These are phyloP conservation scores for Gnomoniopsis smithogilvyi DNA, from an alignment of 2,329 filamentous ascomycete species.

Conservation along the genomic window DNA sequence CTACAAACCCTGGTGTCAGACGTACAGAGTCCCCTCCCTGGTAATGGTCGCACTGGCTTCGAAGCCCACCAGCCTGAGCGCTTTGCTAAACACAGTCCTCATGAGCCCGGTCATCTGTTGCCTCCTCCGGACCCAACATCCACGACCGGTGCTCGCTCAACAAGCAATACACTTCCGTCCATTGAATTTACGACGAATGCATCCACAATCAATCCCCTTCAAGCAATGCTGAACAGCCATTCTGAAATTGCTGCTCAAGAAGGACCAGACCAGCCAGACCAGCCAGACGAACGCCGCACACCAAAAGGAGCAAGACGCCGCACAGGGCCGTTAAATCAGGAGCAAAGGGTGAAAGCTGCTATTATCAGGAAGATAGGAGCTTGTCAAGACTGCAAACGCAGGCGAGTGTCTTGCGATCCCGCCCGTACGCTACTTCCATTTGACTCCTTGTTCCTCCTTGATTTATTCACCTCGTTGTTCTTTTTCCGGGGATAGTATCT, in stretches of 20 bases:
- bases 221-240: slow-evolving; percentile 39
- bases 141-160: slow-evolving; percentile 44
- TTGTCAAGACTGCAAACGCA: slow-evolving; percentile 52
- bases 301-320: slow-evolving; percentile 56
- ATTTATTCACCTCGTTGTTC: no score
- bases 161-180: slow-evolving; percentile 35
- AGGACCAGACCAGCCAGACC: slow-evolving; percentile 23
- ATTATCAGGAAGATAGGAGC: slow-evolving; percentile 58
- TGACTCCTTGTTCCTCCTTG: no score
- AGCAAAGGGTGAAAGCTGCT: slow-evolving; percentile 57
- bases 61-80: neutral
- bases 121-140: slow-evolving; percentile 47
- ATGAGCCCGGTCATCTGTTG: slow-evolving; percentile 20
- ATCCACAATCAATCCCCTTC: slow-evolving; percentile 49
- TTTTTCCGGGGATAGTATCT: no score
- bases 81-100: neutral
- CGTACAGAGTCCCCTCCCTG: slow-evolving; percentile 11
- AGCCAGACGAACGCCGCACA: slow-evolving; percentile 48
- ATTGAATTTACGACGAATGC: slow-evolving; percentile 47
- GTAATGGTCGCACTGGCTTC: slow-evolving; percentile 1
- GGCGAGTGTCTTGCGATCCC: slow-evolving; percentile 45
- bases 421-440: neutral
- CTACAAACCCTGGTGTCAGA: neutral
- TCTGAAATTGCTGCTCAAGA: slow-evolving; percentile 55
- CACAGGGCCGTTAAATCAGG: slow-evolving; percentile 55